Base-by-base conservation (phyloP, 768 basidiomycete genomes). In the Suillus decipiens region DNA sequence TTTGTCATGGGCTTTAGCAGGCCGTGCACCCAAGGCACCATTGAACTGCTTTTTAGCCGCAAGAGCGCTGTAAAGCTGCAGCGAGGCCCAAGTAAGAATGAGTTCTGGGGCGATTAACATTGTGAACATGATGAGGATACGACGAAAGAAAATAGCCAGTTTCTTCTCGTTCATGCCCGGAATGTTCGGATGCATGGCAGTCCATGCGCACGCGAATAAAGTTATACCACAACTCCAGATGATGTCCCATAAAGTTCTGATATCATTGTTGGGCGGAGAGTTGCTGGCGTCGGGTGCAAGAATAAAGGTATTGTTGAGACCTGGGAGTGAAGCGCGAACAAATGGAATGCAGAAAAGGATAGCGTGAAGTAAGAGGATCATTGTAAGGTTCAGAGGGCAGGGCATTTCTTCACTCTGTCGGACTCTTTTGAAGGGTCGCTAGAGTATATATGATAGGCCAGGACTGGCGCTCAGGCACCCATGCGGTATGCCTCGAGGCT, bases 181-280 rank as follows among this genome's bases (percentile, higher is more conserved):
- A n/a, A 77, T 66, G 62, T 77, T 73, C 17, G 71, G 71, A 39
- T 76, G 76, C 10, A 74, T 54, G 9, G 72, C 63, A n/a, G 67
- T 67, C 76, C 75, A 77, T 22, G 68, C 69, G 62, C 75, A 76
- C 2, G 67, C 61, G n/a, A 76, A 71, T 2, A 75, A 63, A 2
- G 75, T 73, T n/a, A 64, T 58, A 14, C 74, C 42, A 55, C 73
- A 75, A 54, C 73, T 69, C 66, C 65, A 66, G 34, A 72, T 33
- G 5, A 75, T 73, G 10, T 66, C 53, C 61, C 66, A 65, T 5
- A 63, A 36, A 4, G 59, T 64, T 61, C 65, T 48, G 62, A 63
- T 28, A 3, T 28, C 31, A 56, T 66, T 9, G 24, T 8, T 17
- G 45, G 43, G 50, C 34, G 19, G 5, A 19, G 19, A 53, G 10